A percentile compares a stretch with the other conserved stretches of the same genome.
These are phyloP conservation scores for Picochlorum sp. DNA, from an alignment of 139 green algal genomes.

Conservation along the genomic window DNA sequence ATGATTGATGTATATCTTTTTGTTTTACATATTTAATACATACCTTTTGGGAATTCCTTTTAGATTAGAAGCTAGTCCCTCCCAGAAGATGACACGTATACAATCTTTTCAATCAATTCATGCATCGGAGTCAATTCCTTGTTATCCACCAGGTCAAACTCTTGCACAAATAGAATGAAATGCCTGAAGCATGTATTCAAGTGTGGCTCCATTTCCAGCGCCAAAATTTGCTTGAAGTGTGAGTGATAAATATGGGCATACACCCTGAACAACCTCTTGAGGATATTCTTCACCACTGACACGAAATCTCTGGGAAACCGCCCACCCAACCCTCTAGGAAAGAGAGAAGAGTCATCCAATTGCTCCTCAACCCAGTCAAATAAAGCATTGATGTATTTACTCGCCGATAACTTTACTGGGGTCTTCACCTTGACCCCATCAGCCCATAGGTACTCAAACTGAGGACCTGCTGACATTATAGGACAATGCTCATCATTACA, in stretches of 20 bases:
- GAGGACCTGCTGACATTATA: slow-evolving; percentile 87
- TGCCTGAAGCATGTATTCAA: slow-evolving; percentile 99
- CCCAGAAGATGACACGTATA: not conserved
- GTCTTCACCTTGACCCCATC: slow-evolving; percentile 91
- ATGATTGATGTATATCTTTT: slow-evolving; percentile 1
- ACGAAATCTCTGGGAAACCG: slow-evolving; percentile 84
- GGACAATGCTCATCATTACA: slow-evolving; percentile 84
- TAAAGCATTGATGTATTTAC: slow-evolving; percentile 91
- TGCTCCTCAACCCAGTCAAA: slow-evolving; percentile 97
- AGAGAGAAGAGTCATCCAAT: slow-evolving; percentile 83
- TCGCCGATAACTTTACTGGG: slow-evolving; percentile 80
- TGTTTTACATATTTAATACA: slow-evolving; percentile 1
- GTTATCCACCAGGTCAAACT: slow-evolving; percentile 71
- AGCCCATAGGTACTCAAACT: slow-evolving; percentile 98
- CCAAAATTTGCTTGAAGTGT: slow-evolving; percentile 77
- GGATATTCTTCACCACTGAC: slow-evolving; percentile 80
- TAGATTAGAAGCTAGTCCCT: not conserved
- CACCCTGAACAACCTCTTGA: slow-evolving; percentile 96
- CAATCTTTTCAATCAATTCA: slow-evolving; percentile 87
- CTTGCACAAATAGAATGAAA: slow-evolving; percentile 89
- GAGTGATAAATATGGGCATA: slow-evolving; percentile 99
- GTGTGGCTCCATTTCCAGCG: slow-evolving; percentile 79
- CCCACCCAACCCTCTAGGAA: slow-evolving; percentile 72
- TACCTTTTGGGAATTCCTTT: not conserved
- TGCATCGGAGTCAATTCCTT: slow-evolving; percentile 86